Evolutionary conservation across 768 basidiomycete genomes (phyloP).

Genomic region (Sarcomyxa edulis): DNA sequence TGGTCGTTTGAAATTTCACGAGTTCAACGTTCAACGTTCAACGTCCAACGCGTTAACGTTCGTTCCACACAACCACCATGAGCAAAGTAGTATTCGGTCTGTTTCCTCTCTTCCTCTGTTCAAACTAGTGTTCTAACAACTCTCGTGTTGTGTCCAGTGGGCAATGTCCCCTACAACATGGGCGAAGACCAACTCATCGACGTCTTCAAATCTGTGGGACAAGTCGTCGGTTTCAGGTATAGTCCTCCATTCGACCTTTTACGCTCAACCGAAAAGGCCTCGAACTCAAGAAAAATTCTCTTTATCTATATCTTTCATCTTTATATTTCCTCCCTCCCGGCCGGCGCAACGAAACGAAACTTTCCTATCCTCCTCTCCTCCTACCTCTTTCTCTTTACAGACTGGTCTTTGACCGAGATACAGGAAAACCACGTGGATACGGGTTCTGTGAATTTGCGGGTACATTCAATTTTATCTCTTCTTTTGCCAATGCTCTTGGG

Average conservation of each 20-base stretch:
- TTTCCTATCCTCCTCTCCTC: too few relatives aligned
- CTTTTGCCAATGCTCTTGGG: constrained; percentile 6
- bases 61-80: too few relatives aligned
- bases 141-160: constrained; percentile 41
- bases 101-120: constrained; percentile 13
- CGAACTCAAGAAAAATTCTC: constrained; percentile 2
- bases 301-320: constrained; percentile 5
- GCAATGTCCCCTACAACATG: constrained; percentile 90
- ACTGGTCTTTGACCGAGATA: constrained; percentile 85
- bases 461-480: constrained; percentile 43
- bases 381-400: constrained; percentile 29
- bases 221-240: constrained; percentile 86
- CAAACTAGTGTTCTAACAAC: background rate
- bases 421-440: constrained; percentile 93
- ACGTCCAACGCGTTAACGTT: too few relatives aligned
- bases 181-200: constrained; percentile 85
- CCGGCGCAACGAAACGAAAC: too few relatives aligned
- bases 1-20: too few relatives aligned
- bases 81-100: constrained; percentile 73
- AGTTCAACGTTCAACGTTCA: too few relatives aligned
- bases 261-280: background rate
- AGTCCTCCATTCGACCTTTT: constrained; percentile 8
- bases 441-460: constrained; percentile 92
- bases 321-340: background rate
- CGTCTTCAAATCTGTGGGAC: constrained; percentile 84